A percentile compares a stretch with the other conserved stretches of the same genome.
These are phyloP conservation scores for Aureobasidium sp. DNA, from an alignment of 2,329 filamentous ascomycete genomes.

Conservation along the genomic window DNA sequence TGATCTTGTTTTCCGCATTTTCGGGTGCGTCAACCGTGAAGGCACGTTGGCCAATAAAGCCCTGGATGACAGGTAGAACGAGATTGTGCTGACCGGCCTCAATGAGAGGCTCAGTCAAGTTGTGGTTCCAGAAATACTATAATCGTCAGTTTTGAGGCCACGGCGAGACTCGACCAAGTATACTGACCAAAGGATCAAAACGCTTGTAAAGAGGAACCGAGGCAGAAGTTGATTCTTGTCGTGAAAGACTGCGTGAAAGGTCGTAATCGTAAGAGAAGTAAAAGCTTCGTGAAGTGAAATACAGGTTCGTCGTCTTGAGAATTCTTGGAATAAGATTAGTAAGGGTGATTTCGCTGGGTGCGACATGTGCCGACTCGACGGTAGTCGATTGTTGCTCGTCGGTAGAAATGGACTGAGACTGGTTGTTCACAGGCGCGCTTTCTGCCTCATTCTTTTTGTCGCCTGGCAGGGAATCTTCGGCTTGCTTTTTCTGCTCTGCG, in stretches of 20 bases:
- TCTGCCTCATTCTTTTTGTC: constrained; percentile 23
- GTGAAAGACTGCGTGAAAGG: constrained; percentile 61
- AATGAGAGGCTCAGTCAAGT: constrained; percentile 67
- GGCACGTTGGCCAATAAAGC: constrained; percentile 79
- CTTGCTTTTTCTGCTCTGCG: constrained; percentile 29
- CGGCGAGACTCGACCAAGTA: constrained; percentile 15
- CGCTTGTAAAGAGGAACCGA: constrained; percentile 60
- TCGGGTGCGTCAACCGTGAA: constrained; percentile 49
- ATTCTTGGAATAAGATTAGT: constrained; percentile 70
- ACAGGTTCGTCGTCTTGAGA: constrained; percentile 71
- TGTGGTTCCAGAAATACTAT: constrained; percentile 83
- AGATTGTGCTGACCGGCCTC: constrained; percentile 64
- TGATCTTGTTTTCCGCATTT: constrained; percentile 25
- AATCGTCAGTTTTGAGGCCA: neutral
- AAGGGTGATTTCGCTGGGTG: constrained; percentile 17
- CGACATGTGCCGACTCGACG: neutral
- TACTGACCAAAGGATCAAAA: constrained; percentile 59
- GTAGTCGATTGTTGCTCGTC: neutral
- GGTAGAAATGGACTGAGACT: neutral
- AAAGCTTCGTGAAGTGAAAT: constrained; percentile 78
- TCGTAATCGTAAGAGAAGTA: constrained; percentile 95
- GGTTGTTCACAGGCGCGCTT: constrained; percentile 33
- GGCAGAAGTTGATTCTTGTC: constrained; percentile 34
- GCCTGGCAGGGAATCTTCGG: constrained; percentile 26
- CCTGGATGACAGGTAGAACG: constrained; percentile 79